phyloP scores from a whole-genome alignment of 768 basidiomycete genomes.

The Lentinula lateritia region DNA sequence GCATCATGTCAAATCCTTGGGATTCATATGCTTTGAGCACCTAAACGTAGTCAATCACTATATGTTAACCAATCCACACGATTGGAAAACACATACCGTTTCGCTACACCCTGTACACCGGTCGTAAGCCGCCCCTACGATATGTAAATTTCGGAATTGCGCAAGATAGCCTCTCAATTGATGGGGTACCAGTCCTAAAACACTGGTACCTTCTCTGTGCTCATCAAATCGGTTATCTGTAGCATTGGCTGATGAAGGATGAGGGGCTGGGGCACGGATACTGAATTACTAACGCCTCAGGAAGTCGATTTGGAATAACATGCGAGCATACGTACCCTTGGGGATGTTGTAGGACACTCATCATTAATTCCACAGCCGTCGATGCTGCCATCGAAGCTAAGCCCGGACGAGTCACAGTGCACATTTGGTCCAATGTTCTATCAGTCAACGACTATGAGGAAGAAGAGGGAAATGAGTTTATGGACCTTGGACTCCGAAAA shows the following conservation, averaged over 20 bases:
- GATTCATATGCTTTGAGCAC: constrained; percentile 77
- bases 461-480: neutral
- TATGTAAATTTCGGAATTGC: constrained; percentile 78
- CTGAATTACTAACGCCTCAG: constrained; percentile 24
- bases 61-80: neutral
- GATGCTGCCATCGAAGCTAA: constrained; percentile 90
- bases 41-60: constrained; percentile 26
- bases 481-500: constrained; percentile 2
- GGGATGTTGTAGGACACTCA: constrained; percentile 86
- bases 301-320: neutral
- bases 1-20: constrained; percentile 76
- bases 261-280: constrained; percentile 67
- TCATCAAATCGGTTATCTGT: constrained; percentile 17
- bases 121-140: constrained; percentile 83
- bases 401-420: constrained; percentile 94
- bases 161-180: constrained; percentile 88
- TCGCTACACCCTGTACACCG: constrained; percentile 90
- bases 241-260: constrained; percentile 29
- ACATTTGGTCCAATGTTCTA: constrained; percentile 97
- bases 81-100: constrained; percentile 38
- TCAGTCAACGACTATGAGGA: constrained; percentile 54
- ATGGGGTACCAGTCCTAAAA: constrained; percentile 88
- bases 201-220: constrained; percentile 34
- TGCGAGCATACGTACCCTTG: constrained; percentile 50
- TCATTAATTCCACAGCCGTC: constrained; percentile 87